Base-by-base conservation (phyloP, 768 basidiomycete genomes). In the Boletus rufocinnamomeus region DNA sequence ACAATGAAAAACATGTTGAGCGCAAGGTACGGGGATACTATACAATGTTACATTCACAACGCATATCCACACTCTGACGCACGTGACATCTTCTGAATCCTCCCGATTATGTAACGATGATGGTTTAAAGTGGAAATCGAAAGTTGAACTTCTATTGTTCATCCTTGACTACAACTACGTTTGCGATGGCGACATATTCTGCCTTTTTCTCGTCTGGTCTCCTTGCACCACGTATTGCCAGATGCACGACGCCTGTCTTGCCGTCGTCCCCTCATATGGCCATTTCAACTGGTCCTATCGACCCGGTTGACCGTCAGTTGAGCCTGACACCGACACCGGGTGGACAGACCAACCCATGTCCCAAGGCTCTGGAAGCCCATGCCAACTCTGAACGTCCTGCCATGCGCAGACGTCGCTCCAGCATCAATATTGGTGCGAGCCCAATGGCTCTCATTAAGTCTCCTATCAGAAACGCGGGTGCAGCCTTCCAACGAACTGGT, bases 141-240 rank as follows among this genome's bases (percentile, higher is more conserved):
- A 58, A 46, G 61, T 73, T 67, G 58, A 65, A 71, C 61, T 60
- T 52, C 43, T 28, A 3, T 45, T 19, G 38, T 49, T 13, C 16
- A 11, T 38, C 21, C 25, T 35, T 32, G 32, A 50, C 34, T 21
- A 14, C 28, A 9, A 54, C 25, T 57, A 25, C 50, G 49, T 17
- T 58, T 27, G 72, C 69, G 66, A 75, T 81, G 63, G 69, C 78
- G 38, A 69, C 74, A 1, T 89, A 89, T 66, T 89, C 87, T 32
- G 74, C 83, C 9, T 84, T 89, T 65, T 89, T 89, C 72, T 85
- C 86, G 34, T 87, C 86, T 41, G 87, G 87, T 23, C 79, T 89
- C 37, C 82, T 87, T 38, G 86, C 86, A 16, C 76, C 82, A 6
- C 75, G 75, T 44, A 61, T 71, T 43, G 49, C 66, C 38, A 55